Percentiles rank a stretch among this genome's conserved stretches.
Evolutionary conservation across 2,329 filamentous ascomycete genomes (phyloP).

Genomic region (Xylaria sp.): DNA sequence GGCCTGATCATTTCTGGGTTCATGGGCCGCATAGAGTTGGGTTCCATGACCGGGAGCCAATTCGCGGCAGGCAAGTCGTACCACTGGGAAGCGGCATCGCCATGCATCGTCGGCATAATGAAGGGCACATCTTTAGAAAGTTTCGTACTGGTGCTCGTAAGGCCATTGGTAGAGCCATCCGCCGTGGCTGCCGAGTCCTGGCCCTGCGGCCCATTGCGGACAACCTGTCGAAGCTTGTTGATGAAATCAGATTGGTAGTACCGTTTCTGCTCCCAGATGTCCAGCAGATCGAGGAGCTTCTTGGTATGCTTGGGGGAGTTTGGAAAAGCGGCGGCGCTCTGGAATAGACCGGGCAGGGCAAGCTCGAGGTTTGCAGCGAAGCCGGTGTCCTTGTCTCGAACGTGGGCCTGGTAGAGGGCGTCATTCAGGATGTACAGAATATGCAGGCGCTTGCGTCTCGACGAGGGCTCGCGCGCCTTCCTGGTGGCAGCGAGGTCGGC

Average conservation of each 20-base stretch:
- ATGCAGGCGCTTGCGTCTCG: constrained; percentile 77
- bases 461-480: constrained; percentile 61
- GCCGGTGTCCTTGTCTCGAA: constrained; percentile 59
- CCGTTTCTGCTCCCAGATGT: constrained; percentile 74
- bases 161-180: constrained; percentile 44
- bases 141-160: constrained; percentile 45
- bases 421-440: constrained; percentile 84
- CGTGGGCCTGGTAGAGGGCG: constrained; percentile 75
- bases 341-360: constrained; percentile 71
- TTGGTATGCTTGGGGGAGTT: constrained; percentile 72
- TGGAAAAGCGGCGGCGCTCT: constrained; percentile 66
- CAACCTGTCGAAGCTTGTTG: constrained; percentile 68
- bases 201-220: constrained; percentile 55
- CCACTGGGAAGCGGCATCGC: constrained; percentile 77
- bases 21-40: constrained; percentile 80
- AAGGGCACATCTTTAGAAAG: constrained; percentile 71
- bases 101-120: constrained; percentile 79
- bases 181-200: constrained; percentile 36
- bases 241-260: constrained; percentile 69
- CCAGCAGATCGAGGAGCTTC: constrained; percentile 73
- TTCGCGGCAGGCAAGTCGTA: constrained; percentile 86
- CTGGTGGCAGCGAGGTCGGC: constrained; percentile 49
- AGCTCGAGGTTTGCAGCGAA: constrained; percentile 69
- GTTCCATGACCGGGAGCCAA: constrained; percentile 81
- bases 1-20: constrained; percentile 76